A percentile compares a stretch with the other conserved stretches of the same genome.
phyloP scores from a whole-genome alignment of 139 green algal genomes.

The Edaphochlamys debaryana region DNA sequence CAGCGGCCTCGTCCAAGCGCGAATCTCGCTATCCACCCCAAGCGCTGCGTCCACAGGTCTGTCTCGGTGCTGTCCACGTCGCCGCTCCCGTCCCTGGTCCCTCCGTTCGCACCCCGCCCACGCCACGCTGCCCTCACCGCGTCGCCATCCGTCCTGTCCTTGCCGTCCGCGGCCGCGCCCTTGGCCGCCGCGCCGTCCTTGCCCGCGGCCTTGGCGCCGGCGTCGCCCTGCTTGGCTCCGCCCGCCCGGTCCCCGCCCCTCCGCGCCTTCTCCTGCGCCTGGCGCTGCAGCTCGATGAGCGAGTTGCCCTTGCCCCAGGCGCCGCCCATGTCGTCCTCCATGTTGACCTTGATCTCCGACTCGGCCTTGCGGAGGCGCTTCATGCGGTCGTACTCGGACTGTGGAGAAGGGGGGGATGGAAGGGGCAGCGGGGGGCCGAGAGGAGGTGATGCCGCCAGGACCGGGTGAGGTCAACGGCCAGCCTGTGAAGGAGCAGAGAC shows the following conservation, averaged over 20 bases:
- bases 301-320: constrained; percentile 79
- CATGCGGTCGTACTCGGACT: constrained; percentile 61
- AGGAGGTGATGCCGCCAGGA: background rate
- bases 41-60: too few species aligned
- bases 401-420: background rate
- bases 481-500: too few species aligned
- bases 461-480: too few species aligned
- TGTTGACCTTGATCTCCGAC: constrained; percentile 59
- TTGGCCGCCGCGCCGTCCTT: background rate
- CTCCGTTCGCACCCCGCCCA: too few species aligned
- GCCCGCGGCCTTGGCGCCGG: background rate
- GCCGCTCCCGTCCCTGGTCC: too few species aligned
- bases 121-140: constrained; percentile 11
- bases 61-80: too few species aligned
- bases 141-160: background rate
- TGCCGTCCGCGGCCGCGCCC: too few species aligned
- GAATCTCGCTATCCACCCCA: too few species aligned
- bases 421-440: background rate
- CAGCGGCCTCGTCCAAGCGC: too few species aligned
- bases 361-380: constrained; percentile 72
- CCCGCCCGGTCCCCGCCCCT: background rate
- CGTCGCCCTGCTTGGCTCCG: background rate
- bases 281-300: constrained; percentile 70
- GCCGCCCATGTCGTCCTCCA: constrained; percentile 72
- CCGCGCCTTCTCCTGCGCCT: constrained; percentile 39